Base-by-base conservation (phyloP, 2,329 filamentous ascomycete species). In the Pseudogymnoascus sp. region DNA sequence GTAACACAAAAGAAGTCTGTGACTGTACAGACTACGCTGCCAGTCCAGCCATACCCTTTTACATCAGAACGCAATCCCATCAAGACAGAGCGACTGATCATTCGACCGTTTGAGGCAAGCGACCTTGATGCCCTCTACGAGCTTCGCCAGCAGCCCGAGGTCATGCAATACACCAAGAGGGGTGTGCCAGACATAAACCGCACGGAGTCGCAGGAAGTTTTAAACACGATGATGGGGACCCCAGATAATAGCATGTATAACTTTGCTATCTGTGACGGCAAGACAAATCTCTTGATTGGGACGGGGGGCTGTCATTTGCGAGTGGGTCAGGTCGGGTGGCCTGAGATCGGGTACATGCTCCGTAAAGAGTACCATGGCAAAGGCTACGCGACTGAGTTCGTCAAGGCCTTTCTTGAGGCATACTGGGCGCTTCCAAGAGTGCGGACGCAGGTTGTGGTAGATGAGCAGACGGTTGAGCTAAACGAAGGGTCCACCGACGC, bases 261-360 rank as follows among this genome's bases (percentile, higher is more conserved):
- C 70, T 85, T 79, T 66, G 78, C 79, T 65, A 79, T 89, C 62
- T 78, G 74, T 64, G 71, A 78, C 58, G 70, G 71, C 13, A 76
- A 72, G 25, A 80, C 77, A 13, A 78, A 76, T n/a, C 78, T 82
- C 65, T 70, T 86, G 31, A 74, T 86, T 61, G 80, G 84, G 39
- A 68, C 77, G 13, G 79, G 81, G 35, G 79, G 82, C 29, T 75
- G 74, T 62, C 75, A 79, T 65, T 66, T 65, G 62, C 58, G 68
- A 38, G 58, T 65, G 31, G 72, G 74, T 63, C 66, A 72, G 60
- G 69, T 77, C 15, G 81, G 81, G 58, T 85, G 82, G 82, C 83
- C 84, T 1, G 82, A 81, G 68, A 61, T 85, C 27, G 84, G 84
- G 21, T 87, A 87, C 70, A 78, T 84, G 74, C 71, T 87, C 60